Evolutionary conservation across 306 rosid species (phyloP), one percentile per base, ranked within the genome.

Genomic region (Quercus gilva): DNA sequence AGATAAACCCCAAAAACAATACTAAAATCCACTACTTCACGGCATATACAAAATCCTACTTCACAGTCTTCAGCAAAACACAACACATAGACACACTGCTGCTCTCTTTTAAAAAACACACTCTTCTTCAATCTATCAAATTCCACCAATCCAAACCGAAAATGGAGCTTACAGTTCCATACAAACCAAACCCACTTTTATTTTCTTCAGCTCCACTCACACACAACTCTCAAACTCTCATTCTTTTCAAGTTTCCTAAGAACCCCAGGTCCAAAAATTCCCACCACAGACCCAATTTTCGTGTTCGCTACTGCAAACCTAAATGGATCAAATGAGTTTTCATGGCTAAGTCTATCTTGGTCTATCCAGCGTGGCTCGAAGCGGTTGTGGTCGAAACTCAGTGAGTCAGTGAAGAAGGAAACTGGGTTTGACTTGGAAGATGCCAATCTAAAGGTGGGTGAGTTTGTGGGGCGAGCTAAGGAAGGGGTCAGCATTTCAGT

Each of bases 321-420:
- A 26, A 84, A 84, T 82, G 93, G 87, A 56, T 76, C n/a, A 0
- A 85, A 77, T 23, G 87, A 89, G 23, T 80, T 88, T 75, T 86
- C 97, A 13, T 92, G 91, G 92, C 64, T 28, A 55, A 71, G 73
- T 33, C 86, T 91, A 21, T 17, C 74, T 37, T 83, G 60, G 29
- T 89, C 95, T 0, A 49, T 95, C 45, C 85, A 75, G 78, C 92
- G 84, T 28, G 97, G 96, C 26, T 90, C 94, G 6, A 85, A 53
- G 84, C 89, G 85, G 68, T 91, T 95, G 77, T 92, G 97, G 90
- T 77, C 79, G 43, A 86, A 82, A 64, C 86, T 92, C 25, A 86
- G 91, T 2, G 92, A 92, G 75, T 79, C 78, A 59, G 75, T 91
- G 84, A 91, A 90, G 90, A 88, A 86, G 80, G 97, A 95, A 80